Evolutionary conservation across 495 filamentous ascomycete species (phyloP).

Genomic region (Podospora tetraspora): DNA sequence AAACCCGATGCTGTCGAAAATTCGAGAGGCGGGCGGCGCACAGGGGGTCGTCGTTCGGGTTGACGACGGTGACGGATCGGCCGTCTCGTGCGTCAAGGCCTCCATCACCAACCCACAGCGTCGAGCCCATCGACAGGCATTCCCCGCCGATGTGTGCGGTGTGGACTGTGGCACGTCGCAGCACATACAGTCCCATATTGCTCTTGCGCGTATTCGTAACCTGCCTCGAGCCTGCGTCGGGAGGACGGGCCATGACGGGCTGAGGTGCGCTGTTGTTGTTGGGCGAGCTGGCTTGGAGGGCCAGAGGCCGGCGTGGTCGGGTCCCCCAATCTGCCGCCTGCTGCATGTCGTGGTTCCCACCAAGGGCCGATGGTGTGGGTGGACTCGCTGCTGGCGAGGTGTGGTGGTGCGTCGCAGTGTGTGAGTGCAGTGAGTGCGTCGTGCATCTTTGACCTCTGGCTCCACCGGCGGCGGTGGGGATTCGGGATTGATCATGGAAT

Average conservation of each 20-base stretch:
- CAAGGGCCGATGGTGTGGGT: background rate
- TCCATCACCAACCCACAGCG: background rate
- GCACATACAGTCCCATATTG: slow-evolving; percentile 10
- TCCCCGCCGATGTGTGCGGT: background rate
- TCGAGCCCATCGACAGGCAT: background rate
- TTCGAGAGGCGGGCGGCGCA: background rate
- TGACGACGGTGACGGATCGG: background rate
- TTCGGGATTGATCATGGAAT: background rate
- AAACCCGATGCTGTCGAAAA: background rate
- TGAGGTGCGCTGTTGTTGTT: background rate
- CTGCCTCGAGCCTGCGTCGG: background rate
- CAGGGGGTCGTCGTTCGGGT: background rate
- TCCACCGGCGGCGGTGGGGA: background rate
- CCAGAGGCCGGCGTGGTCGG: background rate
- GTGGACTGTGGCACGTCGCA: slow-evolving; percentile 4
- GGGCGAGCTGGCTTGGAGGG: background rate
- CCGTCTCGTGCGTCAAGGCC: background rate
- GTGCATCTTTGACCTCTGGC: background rate
- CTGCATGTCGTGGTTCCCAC: background rate
- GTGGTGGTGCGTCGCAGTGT: background rate
- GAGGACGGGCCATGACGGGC: background rate
- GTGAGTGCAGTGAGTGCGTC: background rate
- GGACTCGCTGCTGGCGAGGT: background rate
- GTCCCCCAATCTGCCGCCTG: background rate
- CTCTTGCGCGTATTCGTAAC: slow-evolving; percentile 14